phyloP scores from a whole-genome alignment of 2,329 filamentous ascomycete genomes.

The Trichoderma oligosporum region DNA sequence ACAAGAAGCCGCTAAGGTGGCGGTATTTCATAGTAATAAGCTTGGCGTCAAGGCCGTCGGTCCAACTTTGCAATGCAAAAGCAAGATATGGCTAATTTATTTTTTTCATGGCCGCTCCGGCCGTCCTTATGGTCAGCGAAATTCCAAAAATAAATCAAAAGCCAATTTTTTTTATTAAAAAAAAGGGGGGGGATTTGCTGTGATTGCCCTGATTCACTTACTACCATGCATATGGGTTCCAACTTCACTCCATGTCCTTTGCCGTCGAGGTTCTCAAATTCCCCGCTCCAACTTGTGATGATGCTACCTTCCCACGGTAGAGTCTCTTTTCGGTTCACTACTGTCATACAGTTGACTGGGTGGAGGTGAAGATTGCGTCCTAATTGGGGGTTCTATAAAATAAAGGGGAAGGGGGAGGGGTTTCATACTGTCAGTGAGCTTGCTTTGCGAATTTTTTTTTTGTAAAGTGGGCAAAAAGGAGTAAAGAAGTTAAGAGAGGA shows the following conservation, averaged over 20 bases:
- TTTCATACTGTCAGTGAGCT: not conserved
- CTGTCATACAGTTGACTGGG: conserved; percentile 59
- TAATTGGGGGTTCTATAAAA: conserved; percentile 65
- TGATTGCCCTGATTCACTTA: conserved; percentile 31
- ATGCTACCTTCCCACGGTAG: conserved; percentile 72
- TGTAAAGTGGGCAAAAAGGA: too few relatives aligned
- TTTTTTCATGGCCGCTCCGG: not conserved
- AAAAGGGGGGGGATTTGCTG: too few relatives aligned
- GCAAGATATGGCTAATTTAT: conserved; percentile 57
- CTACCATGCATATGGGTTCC: conserved; percentile 69
- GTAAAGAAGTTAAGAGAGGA: too few relatives aligned
- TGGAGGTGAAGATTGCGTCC: conserved; percentile 80
- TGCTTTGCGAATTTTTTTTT: not conserved
- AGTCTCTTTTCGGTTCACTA: conserved; percentile 65
- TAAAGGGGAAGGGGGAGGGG: not conserved
- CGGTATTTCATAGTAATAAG: conserved; percentile 63
- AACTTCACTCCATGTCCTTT: conserved; percentile 79
- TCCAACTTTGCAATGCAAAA: conserved; percentile 63
- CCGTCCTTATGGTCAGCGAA: not conserved
- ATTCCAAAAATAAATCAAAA: conserved; percentile 11
- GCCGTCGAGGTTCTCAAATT: conserved; percentile 77
- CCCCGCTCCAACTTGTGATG: conserved; percentile 71
- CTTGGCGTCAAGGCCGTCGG: conserved; percentile 67
- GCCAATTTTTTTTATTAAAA: not conserved
- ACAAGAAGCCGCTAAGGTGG: conserved; percentile 68